A percentile compares a stretch with the other conserved stretches of the same genome.
Conservation (phyloP, 2,329 filamentous ascomycete genomes). For the Cladosporium sp. region DNA sequence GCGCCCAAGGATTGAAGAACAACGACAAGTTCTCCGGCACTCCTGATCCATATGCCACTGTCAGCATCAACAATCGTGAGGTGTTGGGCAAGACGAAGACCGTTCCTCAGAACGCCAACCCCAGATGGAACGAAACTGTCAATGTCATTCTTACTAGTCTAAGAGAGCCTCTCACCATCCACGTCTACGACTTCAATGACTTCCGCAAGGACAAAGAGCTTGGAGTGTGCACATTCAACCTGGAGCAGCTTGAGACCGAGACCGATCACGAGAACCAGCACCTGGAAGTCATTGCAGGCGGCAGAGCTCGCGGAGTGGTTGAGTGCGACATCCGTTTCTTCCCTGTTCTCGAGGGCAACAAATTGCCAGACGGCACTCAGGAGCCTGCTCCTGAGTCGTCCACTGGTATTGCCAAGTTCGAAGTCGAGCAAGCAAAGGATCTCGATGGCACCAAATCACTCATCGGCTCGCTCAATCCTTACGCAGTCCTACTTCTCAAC, state of each 20-base stretch:
- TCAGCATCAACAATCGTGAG: slow-evolving; percentile 81
- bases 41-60: slow-evolving; percentile 82
- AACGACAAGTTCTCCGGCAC: slow-evolving; percentile 90
- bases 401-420: slow-evolving; percentile 91
- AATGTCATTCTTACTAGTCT: slow-evolving; percentile 93
- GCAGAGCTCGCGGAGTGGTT: slow-evolving; percentile 78
- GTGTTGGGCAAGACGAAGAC: slow-evolving; percentile 87
- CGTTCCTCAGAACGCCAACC: slow-evolving; percentile 78
- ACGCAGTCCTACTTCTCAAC: slow-evolving; percentile 84
- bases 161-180: slow-evolving; percentile 81
- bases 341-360: slow-evolving; percentile 76
- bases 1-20: slow-evolving; percentile 90
- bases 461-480: slow-evolving; percentile 87
- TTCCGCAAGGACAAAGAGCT: slow-evolving; percentile 96
- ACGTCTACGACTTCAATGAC: slow-evolving; percentile 91
- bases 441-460: slow-evolving; percentile 90
- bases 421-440: slow-evolving; percentile 93
- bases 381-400: slow-evolving; percentile 85
- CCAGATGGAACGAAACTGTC: slow-evolving; percentile 94
- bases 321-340: slow-evolving; percentile 90
- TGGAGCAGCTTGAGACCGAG: slow-evolving; percentile 78
- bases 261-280: slow-evolving; percentile 79
- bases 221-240: slow-evolving; percentile 77
- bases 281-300: slow-evolving; percentile 80
- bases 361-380: slow-evolving; percentile 71